Conservation (phyloP, 805 yeast species). For the Torulaspora indica region DNA sequence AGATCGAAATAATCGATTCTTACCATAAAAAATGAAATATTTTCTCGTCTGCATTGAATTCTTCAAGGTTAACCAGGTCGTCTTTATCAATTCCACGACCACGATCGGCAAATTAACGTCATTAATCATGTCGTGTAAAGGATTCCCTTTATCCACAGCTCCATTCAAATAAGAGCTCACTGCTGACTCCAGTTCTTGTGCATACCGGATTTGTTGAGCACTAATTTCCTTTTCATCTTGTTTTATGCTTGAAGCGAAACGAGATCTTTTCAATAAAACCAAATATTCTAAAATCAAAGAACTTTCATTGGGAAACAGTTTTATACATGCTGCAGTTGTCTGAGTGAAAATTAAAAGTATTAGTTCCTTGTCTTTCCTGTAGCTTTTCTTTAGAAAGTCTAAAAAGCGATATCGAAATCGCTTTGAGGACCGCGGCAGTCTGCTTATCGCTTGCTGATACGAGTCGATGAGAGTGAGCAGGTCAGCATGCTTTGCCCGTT, state of each 20-base stretch:
- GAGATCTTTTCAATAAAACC: conserved; percentile 21
- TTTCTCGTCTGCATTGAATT: conserved; percentile 35
- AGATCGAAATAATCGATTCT: conserved; percentile 31
- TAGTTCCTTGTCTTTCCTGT: conserved; percentile 12
- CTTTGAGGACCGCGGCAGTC: conserved; percentile 34
- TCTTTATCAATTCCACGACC: conserved; percentile 35
- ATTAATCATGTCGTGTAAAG: conserved; percentile 37
- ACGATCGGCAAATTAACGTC: conserved; percentile 41
- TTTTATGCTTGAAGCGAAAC: conserved; percentile 20
- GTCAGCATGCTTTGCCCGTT: conserved; percentile 24
- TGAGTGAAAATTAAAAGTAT: conserved; percentile 15
- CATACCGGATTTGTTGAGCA: conserved; percentile 22
- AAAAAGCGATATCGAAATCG: conserved; percentile 20
- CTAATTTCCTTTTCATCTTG: conserved; percentile 23
- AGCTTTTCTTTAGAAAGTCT: conserved; percentile 18
- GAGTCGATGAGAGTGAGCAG: conserved; percentile 38
- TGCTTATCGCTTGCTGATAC: conserved; percentile 49
- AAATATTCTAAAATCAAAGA: conserved; percentile 22
- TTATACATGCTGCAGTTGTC: conserved; percentile 13
- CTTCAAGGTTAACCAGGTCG: conserved; percentile 30
- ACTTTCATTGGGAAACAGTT: conserved; percentile 20
- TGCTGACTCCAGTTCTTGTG: conserved; percentile 25
- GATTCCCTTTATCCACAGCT: conserved; percentile 18
- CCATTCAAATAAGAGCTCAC: conserved; percentile 23
- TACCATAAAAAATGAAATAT: conserved; percentile 29